Percentiles rank a stretch among this genome's conserved stretches.
Conservation (phyloP, 2,329 filamentous ascomycete species). For the Fusarium duplospermum region DNA sequence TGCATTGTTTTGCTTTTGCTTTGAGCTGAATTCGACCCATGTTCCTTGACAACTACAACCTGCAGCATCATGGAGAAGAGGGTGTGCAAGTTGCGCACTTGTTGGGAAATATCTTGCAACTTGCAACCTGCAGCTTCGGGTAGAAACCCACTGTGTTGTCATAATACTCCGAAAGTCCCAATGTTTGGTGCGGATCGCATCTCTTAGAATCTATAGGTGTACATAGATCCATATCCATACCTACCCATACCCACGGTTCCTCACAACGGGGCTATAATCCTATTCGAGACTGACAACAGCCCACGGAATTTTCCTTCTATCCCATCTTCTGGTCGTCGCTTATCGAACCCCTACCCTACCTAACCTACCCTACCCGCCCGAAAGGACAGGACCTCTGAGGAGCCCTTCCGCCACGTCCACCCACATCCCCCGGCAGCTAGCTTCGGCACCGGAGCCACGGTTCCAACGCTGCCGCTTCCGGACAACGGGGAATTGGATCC, state of each 20-base stretch:
- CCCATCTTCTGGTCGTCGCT: conserved; percentile 6
- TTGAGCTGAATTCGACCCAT: background rate
- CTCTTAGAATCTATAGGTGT: conserved; percentile 28
- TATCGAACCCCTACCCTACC: background rate
- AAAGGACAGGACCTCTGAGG: conserved; percentile 5
- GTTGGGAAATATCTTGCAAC: conserved; percentile 35
- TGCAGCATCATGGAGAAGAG: background rate
- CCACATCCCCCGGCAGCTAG: conserved; percentile 33
- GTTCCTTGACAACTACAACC: background rate
- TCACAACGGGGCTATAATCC: conserved; percentile 34
- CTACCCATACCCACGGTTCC: conserved; percentile 5
- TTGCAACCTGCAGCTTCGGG: conserved; percentile 1
- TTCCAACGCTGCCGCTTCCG: conserved; percentile 42
- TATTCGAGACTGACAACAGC: conserved; percentile 29
- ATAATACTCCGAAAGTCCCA: conserved; percentile 17
- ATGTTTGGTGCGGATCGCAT: conserved; percentile 30
- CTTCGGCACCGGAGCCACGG: conserved; percentile 44
- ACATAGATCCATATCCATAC: background rate
- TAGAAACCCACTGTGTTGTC: conserved; percentile 3
- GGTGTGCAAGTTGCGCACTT: conserved; percentile 18
- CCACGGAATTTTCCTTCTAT: conserved; percentile 20
- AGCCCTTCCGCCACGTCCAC: conserved; percentile 28
- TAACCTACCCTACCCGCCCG: background rate
- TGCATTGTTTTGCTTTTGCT: background rate
- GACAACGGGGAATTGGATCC: conserved; percentile 37